Evolutionary conservation across 2,329 filamentous ascomycete genomes (phyloP).

Genomic region (Graphilbum fragrans): DNA sequence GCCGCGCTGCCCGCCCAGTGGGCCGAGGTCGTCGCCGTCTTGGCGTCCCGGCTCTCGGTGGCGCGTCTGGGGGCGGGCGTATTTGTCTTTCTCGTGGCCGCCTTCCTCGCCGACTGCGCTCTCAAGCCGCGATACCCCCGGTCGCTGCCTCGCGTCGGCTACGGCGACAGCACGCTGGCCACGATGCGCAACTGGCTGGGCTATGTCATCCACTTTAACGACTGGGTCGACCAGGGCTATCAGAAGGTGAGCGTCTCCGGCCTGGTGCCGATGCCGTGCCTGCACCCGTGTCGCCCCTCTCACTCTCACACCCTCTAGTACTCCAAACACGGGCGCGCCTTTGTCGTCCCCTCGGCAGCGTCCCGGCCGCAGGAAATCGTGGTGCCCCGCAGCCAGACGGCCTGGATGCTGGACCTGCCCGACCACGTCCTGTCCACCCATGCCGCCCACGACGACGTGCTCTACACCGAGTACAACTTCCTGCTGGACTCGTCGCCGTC

Average conservation of each 20-base stretch:
- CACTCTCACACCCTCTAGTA: conserved; percentile 17
- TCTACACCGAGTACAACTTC: conserved; percentile 30
- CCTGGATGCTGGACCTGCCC: conserved; percentile 35
- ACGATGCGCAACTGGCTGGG: conserved; percentile 25
- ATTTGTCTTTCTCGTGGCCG: conserved; percentile 20
- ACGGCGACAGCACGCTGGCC: conserved; percentile 22
- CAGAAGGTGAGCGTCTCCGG: conserved; percentile 19
- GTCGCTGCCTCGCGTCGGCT: conserved; percentile 27
- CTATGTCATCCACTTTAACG: conserved; percentile 23
- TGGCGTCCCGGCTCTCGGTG: conserved; percentile 14
- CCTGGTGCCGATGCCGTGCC: neutral
- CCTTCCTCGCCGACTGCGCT: conserved; percentile 26
- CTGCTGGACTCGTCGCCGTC: conserved; percentile 15
- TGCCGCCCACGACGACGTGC: conserved; percentile 31
- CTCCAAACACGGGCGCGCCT: conserved; percentile 26
- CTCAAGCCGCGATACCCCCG: conserved; percentile 25
- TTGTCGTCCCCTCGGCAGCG: conserved; percentile 27
- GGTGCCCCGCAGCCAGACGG: conserved; percentile 27
- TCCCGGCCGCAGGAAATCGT: conserved; percentile 30
- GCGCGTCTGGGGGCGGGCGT: conserved; percentile 16
- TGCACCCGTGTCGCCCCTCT: neutral
- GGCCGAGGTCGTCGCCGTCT: neutral
- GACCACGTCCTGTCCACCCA: conserved; percentile 27
- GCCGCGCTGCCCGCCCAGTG: too few relatives aligned
- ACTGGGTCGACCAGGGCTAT: conserved; percentile 30